These are phyloP conservation scores for Buddleja alternifolia DNA, from an alignment of 257 asterid genomes.

Conservation along the genomic window DNA sequence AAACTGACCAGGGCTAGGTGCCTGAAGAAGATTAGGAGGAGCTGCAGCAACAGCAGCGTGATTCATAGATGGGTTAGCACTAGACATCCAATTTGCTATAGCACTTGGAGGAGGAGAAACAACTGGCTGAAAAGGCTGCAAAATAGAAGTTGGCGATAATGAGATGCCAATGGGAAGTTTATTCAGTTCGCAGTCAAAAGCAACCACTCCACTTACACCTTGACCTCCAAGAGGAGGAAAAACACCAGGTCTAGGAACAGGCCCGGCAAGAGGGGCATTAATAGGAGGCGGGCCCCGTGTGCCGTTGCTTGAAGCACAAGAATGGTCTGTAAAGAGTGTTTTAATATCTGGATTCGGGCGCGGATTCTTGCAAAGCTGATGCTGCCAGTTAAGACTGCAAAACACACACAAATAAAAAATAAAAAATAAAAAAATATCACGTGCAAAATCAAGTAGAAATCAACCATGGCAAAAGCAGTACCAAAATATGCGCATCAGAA, in stretches of 20 bases:
- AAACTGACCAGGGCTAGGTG: slow-evolving; percentile 53
- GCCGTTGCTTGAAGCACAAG: slow-evolving; percentile 86
- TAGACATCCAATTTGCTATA: slow-evolving; percentile 96
- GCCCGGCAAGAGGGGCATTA: slow-evolving; percentile 74
- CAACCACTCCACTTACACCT: slow-evolving; percentile 59
- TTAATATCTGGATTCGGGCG: slow-evolving; percentile 96
- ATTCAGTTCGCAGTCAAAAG: slow-evolving; percentile 12
- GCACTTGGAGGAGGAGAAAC: slow-evolving; percentile 85
- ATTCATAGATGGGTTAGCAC: slow-evolving; percentile 60
- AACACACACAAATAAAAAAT: slow-evolving; percentile 27
- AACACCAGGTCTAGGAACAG: slow-evolving; percentile 68
- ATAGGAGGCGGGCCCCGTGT: slow-evolving; percentile 76
- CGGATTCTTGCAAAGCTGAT: slow-evolving; percentile 98
- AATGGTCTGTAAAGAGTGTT: slow-evolving; percentile 90
- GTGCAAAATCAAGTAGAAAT: slow-evolving; percentile 24
- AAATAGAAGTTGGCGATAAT: background rate
- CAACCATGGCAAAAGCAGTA: background rate
- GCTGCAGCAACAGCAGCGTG: slow-evolving; percentile 63
- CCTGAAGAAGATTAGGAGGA: slow-evolving; percentile 58
- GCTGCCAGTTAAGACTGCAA: slow-evolving; percentile 98
- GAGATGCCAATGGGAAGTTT: slow-evolving; percentile 15
- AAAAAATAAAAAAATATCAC: slow-evolving; percentile 1
- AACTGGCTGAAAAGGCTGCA: slow-evolving; percentile 60
- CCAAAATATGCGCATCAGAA: background rate
- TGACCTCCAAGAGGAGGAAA: slow-evolving; percentile 90